phyloP scores from a whole-genome alignment of 345 rosid genomes.

The Anacardium occidentale region DNA sequence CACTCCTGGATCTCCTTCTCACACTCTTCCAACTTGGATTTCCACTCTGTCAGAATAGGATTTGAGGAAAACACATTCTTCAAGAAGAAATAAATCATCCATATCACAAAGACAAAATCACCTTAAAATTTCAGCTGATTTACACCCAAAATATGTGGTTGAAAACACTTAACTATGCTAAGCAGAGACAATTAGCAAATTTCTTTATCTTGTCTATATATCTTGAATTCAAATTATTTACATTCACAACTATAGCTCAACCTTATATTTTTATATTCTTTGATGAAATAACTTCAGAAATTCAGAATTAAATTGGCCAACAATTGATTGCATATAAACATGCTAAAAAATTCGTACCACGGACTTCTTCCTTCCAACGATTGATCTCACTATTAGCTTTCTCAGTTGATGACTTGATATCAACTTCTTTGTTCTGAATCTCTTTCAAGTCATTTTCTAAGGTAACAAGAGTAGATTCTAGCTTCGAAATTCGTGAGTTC shows the following conservation, averaged over 20 bases:
- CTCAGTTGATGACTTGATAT: slow-evolving; percentile 57
- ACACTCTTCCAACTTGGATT: slow-evolving; percentile 79
- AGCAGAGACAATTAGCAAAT: background rate
- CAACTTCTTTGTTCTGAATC: slow-evolving; percentile 59
- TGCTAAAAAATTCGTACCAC: slow-evolving; percentile 45
- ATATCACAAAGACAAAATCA: slow-evolving; percentile 15
- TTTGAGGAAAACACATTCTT: slow-evolving; percentile 11
- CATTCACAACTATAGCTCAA: too few species aligned
- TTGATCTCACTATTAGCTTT: slow-evolving; percentile 59
- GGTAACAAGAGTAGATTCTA: slow-evolving; percentile 65
- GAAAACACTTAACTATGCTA: background rate
- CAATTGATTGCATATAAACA: background rate
- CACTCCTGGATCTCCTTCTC: slow-evolving; percentile 86
- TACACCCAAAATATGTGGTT: background rate
- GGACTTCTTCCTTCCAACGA: slow-evolving; percentile 71
- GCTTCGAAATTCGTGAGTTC: slow-evolving; percentile 72
- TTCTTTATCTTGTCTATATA: background rate
- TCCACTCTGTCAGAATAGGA: slow-evolving; percentile 59
- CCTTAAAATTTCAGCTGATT: background rate
- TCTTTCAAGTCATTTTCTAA: slow-evolving; percentile 67
- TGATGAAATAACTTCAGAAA: slow-evolving; percentile 3
- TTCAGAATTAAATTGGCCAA: background rate
- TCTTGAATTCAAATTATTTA: too few species aligned
- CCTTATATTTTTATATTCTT: background rate
- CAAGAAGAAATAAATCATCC: background rate